Conservation (phyloP, 257 asterid genomes). For the Fraxinus cuspidata region DNA sequence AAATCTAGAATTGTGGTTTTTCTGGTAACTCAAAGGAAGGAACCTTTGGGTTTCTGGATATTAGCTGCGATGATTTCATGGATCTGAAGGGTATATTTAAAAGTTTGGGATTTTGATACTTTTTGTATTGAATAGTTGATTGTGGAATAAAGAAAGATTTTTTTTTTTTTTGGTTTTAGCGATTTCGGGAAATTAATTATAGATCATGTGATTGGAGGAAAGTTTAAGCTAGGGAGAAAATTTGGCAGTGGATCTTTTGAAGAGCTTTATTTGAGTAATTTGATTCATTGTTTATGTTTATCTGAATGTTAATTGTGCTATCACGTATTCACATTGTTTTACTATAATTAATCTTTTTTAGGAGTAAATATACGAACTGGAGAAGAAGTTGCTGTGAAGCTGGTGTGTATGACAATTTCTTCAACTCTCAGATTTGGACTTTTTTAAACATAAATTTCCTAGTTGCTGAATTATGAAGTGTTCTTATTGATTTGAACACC, state of each 20-base stretch:
- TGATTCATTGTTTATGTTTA: no score
- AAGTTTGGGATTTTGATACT: no score
- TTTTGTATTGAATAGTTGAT: no score
- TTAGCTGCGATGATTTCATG: background rate
- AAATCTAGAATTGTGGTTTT: background rate
- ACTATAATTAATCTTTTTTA: constrained; percentile 33
- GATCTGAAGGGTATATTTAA: constrained; percentile 27
- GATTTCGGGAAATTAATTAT: no score
- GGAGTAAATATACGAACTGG: constrained; percentile 76
- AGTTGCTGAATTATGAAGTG: background rate
- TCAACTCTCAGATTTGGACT: background rate
- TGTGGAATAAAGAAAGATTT: no score
- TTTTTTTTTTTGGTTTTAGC: no score
- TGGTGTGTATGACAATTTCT: constrained; percentile 46
- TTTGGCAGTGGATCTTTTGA: no score
- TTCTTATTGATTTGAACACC: background rate
- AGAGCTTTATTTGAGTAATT: no score
- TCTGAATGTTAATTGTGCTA: no score
- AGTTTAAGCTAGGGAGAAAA: no score
- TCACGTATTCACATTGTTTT: background rate
- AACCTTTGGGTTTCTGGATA: background rate
- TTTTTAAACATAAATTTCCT: background rate
- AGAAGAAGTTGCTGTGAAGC: constrained; percentile 89
- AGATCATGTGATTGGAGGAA: no score
- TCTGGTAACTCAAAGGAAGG: background rate